Base-by-base conservation (phyloP, 305 asterid genomes). In the Fraxinus xanthoxyloides region DNA sequence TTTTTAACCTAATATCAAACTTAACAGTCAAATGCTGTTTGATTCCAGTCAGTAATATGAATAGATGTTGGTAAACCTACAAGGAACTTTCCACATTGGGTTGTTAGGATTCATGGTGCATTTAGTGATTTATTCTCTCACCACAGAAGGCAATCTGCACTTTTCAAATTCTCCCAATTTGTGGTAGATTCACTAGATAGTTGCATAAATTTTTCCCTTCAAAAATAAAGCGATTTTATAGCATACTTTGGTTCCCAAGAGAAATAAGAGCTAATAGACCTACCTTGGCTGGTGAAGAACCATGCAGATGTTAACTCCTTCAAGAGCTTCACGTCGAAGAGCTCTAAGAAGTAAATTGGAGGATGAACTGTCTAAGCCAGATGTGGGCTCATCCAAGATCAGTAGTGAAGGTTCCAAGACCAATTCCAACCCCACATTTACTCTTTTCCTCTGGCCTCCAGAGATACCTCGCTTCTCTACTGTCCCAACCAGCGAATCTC, bases 201-300 rank as follows among this genome's bases (percentile, higher is more conserved):
- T 30, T 23, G 72, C 32, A 56, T 17, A 56, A 56, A 26, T 24
- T 21, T 63, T 63, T 63, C 17, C 31, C 28, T 63, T 7, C 0
- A 63, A 59, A 61, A 7, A 63, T 63, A 63, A 63, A 69, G 38
- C 34, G 23, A 69, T 69, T 69, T 7, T 28, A 69, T 76, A n/a
- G 35, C 23, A 69, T 56, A 73, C 26, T 82, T 79, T 31, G 63
- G 73, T 59, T 43, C 38, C 28, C 59, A 31, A 63, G 72, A 79
- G 80, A 46, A 77, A 73, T 72, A 74, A 67, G 36, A 76, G 36
- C 43, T 56, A 73, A 78, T 31, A 56, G 56, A 78, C 84, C 77
- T 82, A 91, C 99, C 99, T 97, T 69, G 99, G 99, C 87, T 97
- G 99, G 92, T 97, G 99, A 90, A 97, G 95, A 80, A 97, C 99